Evolutionary conservation across 2,329 filamentous ascomycete species (phyloP).

Genomic region (Lasiodiplodia hormozganensis): DNA sequence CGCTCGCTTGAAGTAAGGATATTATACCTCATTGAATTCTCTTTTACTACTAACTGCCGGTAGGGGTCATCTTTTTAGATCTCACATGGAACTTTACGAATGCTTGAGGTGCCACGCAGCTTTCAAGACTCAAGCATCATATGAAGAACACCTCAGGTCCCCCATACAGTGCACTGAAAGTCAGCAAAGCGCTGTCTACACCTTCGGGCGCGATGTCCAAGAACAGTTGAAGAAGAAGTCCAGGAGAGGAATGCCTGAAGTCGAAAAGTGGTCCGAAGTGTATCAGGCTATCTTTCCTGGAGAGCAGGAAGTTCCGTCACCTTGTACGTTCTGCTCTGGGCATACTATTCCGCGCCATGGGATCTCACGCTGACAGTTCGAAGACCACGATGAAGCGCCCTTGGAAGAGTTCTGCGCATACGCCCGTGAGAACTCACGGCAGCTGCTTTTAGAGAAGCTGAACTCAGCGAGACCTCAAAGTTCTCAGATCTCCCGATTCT

Average conservation of each 20-base stretch:
- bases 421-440: neutral
- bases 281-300: neutral
- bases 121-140: neutral
- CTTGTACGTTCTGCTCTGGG: neutral
- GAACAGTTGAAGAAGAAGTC: neutral
- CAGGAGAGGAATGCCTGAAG: neutral
- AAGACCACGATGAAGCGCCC: neutral
- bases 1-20: neutral
- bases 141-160: neutral
- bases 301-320: neutral
- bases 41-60: neutral
- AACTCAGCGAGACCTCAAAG: neutral
- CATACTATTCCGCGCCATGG: neutral
- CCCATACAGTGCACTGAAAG: neutral
- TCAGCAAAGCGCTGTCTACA: neutral
- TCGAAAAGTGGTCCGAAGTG: neutral
- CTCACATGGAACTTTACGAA: neutral
- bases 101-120: neutral
- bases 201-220: neutral
- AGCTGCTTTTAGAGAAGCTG: neutral
- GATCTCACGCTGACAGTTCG: neutral
- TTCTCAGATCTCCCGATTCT: neutral
- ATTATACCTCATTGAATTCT: neutral
- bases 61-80: neutral
- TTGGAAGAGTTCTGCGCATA: neutral